These are phyloP conservation scores for Chaetomium sp. DNA, from an alignment of 2,329 filamentous ascomycete species.

Conservation along the genomic window DNA sequence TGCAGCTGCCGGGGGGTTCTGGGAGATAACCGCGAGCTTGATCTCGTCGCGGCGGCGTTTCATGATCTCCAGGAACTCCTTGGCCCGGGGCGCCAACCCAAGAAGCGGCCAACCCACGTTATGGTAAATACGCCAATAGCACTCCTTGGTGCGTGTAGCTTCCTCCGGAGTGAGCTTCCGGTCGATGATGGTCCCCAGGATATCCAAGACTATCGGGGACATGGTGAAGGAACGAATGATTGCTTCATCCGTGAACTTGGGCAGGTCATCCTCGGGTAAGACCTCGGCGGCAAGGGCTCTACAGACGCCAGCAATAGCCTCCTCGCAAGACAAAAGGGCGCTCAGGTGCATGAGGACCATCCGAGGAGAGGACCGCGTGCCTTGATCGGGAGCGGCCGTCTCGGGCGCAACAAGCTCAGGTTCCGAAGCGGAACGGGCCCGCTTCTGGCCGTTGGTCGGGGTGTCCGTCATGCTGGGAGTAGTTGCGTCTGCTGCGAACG, in stretches of 20 bases:
- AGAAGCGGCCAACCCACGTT: not conserved
- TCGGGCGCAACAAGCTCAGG: not conserved
- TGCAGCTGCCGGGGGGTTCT: not conserved
- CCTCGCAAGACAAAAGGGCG: constrained; percentile 6
- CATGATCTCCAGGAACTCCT: not conserved
- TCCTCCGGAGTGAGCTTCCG: not conserved
- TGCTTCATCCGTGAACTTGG: not conserved
- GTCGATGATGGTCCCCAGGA: not conserved
- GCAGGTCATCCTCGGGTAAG: not conserved
- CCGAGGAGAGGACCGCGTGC: not conserved
- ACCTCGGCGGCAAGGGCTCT: not conserved
- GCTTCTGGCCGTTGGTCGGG: not conserved
- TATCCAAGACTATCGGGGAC: not conserved
- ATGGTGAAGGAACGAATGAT: constrained; percentile 7
- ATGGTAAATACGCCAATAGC: not conserved
- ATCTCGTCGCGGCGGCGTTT: not conserved
- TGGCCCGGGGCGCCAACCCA: not conserved
- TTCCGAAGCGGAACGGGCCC: not conserved
- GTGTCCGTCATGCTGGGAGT: not conserved
- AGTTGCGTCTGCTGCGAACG: not conserved
- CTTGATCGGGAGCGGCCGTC: not conserved
- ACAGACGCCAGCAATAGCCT: not conserved
- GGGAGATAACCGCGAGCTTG: not conserved
- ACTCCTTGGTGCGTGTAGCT: not conserved
- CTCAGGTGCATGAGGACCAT: constrained; percentile 11